A percentile compares a stretch with the other conserved stretches of the same genome.
These are phyloP conservation scores for Pyrenochaeta sp. DNA, from an alignment of 2,329 filamentous ascomycete genomes.

Conservation along the genomic window DNA sequence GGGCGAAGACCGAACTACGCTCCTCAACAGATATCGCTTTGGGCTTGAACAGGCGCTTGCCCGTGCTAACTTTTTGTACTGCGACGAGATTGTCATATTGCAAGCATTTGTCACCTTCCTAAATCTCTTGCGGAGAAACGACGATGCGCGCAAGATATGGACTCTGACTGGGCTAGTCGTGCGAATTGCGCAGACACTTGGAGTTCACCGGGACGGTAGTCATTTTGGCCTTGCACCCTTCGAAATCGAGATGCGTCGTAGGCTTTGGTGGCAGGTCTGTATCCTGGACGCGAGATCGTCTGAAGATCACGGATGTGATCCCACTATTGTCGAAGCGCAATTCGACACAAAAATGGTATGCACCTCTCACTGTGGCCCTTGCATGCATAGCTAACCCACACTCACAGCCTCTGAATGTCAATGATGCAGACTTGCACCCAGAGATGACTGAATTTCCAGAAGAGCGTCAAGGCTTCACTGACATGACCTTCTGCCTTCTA, in stretches of 20 bases:
- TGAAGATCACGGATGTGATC: conserved; percentile 71
- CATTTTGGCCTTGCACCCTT: conserved; percentile 66
- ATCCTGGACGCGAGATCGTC: conserved; percentile 68
- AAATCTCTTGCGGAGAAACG: conserved; percentile 62
- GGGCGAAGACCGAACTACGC: conserved; percentile 60
- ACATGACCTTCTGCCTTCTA: conserved; percentile 66
- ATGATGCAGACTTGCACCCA: conserved; percentile 62
- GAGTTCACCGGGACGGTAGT: conserved; percentile 67
- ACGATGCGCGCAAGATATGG: conserved; percentile 63
- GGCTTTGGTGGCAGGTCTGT: conserved; percentile 68
- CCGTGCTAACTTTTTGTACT: conserved; percentile 68
- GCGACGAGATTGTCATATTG: conserved; percentile 68
- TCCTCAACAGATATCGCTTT: conserved; percentile 67
- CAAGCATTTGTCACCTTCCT: conserved; percentile 71
- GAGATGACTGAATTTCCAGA: conserved; percentile 59
- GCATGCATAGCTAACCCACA: conserved; percentile 12
- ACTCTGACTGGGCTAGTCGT: conserved; percentile 67
- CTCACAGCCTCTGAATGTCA: conserved; percentile 61
- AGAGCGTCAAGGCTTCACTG: conserved; percentile 62
- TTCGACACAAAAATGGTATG: conserved; percentile 66
- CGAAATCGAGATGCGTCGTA: conserved; percentile 67
- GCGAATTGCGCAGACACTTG: conserved; percentile 67
- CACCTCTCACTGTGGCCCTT: not conserved
- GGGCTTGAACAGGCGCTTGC: conserved; percentile 71
- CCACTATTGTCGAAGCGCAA: conserved; percentile 64